phyloP scores from a whole-genome alignment of 2,329 filamentous ascomycete species.

The Paecilomyces formosus region DNA sequence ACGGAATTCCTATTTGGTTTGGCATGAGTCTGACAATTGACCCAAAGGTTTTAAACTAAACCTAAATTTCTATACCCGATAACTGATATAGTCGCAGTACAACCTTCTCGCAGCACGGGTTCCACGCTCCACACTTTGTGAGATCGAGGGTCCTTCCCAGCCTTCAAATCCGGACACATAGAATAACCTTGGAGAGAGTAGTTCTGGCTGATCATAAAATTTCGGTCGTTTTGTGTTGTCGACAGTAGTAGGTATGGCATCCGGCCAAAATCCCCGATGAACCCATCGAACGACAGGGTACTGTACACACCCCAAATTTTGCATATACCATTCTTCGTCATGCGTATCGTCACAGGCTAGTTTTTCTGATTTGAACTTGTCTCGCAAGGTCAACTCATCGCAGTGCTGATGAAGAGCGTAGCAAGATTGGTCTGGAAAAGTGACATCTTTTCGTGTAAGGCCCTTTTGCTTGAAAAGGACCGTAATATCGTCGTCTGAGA shows the following conservation, averaged over 20 bases:
- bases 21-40: too few relatives aligned
- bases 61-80: not conserved
- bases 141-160: not conserved
- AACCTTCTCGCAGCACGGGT: not conserved
- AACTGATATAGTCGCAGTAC: not conserved
- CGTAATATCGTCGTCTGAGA: not conserved
- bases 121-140: not conserved
- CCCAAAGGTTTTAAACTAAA: too few relatives aligned
- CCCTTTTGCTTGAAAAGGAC: not conserved
- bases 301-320: not conserved
- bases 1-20: too few relatives aligned
- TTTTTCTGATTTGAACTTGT: not conserved
- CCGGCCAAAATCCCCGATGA: not conserved
- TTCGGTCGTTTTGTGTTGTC: not conserved
- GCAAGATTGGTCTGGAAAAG: not conserved
- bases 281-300: not conserved
- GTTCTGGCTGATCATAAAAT: not conserved
- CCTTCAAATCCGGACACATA: not conserved
- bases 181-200: not conserved
- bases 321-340: not conserved
- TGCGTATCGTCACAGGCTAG: not conserved
- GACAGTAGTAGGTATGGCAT: not conserved
- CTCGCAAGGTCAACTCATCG: not conserved
- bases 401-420: not conserved
- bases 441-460: not conserved